Base-by-base conservation (phyloP, 176 grass and related monocot genomes). In the Musa itinerans region DNA sequence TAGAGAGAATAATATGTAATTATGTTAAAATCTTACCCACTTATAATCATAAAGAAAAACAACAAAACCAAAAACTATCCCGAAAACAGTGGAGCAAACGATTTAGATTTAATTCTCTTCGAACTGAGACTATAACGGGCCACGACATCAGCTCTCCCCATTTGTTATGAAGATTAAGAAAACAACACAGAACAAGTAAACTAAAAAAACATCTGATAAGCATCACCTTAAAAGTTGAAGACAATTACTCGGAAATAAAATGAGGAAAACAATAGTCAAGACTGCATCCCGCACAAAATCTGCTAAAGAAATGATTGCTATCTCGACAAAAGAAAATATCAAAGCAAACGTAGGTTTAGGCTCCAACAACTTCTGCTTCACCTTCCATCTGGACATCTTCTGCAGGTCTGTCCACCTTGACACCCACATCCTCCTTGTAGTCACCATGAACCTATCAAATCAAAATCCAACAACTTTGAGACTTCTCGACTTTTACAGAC, bases 381-480 rank as follows among this genome's bases (percentile, higher is more conserved):
- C 83, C 86, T 53, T 24, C 74, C 76, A 83, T 79, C 2, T 56
- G 65, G 25, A 83, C 86, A 16, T 96, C 86, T 9, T 66, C 82
- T 24, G 83, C 92, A n/a, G 84, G 89, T 63, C 84, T 87, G 0
- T 96, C 92, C 11, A 96, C 2, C 82, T 91, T 87, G 16, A 81
- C 72, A 13, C 92, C 92, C 0, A 81, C 53, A 61, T 96, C 92
- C 50, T 96, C 92, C 75, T 96, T 96, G 83, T 96, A 91, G 20
- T 96, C 92, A 2, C 92, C 92, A 14, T 92, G 92, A 1, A 96
- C 92, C 92, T 96, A 27, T 25, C 4, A 34, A 14, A 14, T 19
- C 56, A 71, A 53, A 54, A 17, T 20, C 6, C 21, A 61, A 73
- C 2, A 11, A 22, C 19, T 3, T 1, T 48, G 0, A 71, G 48